Percentiles rank a stretch among this genome's conserved stretches.
phyloP scores from a whole-genome alignment of 176 grass and related monocot species.

The Puccinellia tenuiflora region DNA sequence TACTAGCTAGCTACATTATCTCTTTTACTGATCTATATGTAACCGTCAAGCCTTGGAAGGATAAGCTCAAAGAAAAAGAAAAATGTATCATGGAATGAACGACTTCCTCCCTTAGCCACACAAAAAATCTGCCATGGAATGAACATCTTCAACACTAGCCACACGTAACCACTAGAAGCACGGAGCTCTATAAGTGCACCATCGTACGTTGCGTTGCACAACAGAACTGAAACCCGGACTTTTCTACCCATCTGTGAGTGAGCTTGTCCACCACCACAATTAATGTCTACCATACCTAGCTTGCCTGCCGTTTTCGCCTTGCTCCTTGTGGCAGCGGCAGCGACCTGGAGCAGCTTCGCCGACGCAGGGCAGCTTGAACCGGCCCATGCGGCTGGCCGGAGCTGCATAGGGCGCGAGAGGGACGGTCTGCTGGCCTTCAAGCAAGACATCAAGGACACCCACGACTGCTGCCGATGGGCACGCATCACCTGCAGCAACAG shows the following conservation, averaged over 20 bases:
- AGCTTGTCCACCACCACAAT: too few species aligned
- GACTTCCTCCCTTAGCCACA: neutral
- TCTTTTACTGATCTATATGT: too few species aligned
- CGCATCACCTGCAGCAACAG: slow-evolving; percentile 11
- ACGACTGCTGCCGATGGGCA: slow-evolving; percentile 28
- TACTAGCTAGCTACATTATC: too few species aligned
- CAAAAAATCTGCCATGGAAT: neutral
- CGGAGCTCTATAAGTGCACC: neutral
- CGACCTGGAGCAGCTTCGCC: neutral
- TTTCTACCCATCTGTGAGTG: neutral
- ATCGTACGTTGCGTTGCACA: neutral
- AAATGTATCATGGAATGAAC: too few species aligned
- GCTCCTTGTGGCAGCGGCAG: neutral
- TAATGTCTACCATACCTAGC: neutral
- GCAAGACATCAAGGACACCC: neutral
- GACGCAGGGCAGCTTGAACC: neutral
- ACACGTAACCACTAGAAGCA: too few species aligned
- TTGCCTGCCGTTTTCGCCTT: neutral
- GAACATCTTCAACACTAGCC: neutral
- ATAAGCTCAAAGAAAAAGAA: too few species aligned
- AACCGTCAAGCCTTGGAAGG: too few species aligned
- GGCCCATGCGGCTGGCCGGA: neutral
- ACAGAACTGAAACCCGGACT: neutral
- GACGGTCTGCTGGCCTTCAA: slow-evolving; percentile 36
- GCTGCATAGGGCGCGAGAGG: neutral